Conservation (phyloP, 2,329 filamentous ascomycete genomes). For the Herpotrichia juniperi region DNA sequence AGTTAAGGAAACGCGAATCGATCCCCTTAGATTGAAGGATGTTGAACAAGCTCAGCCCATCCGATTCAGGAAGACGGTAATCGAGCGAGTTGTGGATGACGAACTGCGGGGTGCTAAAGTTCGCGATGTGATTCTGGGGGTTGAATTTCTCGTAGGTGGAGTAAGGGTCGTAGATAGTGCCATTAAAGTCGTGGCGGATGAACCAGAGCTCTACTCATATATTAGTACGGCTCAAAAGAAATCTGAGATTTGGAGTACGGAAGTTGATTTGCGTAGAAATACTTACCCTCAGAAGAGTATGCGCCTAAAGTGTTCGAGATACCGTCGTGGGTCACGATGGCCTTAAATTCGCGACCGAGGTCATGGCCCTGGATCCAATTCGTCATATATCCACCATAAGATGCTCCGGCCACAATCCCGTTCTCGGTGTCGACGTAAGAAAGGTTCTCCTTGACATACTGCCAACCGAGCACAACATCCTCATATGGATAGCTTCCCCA, state of each 20-base stretch:
- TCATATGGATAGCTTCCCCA: conserved; percentile 90
- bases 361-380: conserved; percentile 90
- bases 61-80: conserved; percentile 83
- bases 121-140: conserved; percentile 60
- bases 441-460: conserved; percentile 71
- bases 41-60: conserved; percentile 85
- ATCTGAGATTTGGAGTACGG: no score
- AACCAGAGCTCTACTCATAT: conserved; percentile 54
- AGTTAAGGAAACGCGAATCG: conserved; percentile 78
- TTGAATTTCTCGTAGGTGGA: conserved; percentile 63
- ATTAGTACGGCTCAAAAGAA: not conserved
- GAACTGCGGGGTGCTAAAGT: conserved; percentile 87
- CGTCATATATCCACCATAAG: conserved; percentile 53
- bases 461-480: conserved; percentile 80
- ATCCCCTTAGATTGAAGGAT: conserved; percentile 78
- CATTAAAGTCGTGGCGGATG: conserved; percentile 53
- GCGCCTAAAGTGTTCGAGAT: conserved; percentile 67
- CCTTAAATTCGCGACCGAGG: conserved; percentile 83
- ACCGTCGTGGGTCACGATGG: conserved; percentile 86
- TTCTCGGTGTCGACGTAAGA: conserved; percentile 70
- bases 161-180: conserved; percentile 37
- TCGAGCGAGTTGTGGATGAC: conserved; percentile 91
- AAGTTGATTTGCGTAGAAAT: not conserved
- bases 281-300: conserved; percentile 48
- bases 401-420: conserved; percentile 75